phyloP scores from a whole-genome alignment of 2,329 filamentous ascomycete species.

The Pseudogymnoascus sp. region DNA sequence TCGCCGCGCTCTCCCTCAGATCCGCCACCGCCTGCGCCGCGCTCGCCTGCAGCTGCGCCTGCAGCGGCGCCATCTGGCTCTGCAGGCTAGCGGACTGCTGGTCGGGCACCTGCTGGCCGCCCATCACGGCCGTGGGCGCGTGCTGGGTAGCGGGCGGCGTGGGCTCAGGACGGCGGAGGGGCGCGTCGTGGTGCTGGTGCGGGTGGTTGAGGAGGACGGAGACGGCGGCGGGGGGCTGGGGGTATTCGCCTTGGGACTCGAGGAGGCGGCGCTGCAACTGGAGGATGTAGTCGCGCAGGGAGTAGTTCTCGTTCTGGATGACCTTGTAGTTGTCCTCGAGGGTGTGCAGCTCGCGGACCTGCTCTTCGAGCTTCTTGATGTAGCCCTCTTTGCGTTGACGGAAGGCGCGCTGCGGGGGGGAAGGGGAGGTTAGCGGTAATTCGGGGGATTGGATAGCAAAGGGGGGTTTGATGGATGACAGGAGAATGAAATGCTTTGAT shows the following conservation, averaged over 20 bases:
- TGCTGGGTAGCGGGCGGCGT: slow-evolving; percentile 18
- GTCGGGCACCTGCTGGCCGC: background rate
- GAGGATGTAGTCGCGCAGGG: slow-evolving; percentile 85
- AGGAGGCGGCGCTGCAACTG: slow-evolving; percentile 79
- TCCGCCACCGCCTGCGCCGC: slow-evolving; percentile 30
- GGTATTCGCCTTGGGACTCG: slow-evolving; percentile 74
- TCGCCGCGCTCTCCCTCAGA: slow-evolving; percentile 10
- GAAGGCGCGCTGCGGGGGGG: slow-evolving; percentile 69
- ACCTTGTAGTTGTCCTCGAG: slow-evolving; percentile 71
- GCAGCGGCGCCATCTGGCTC: slow-evolving; percentile 27
- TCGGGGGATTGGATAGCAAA: background rate
- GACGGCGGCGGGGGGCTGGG: slow-evolving; percentile 72
- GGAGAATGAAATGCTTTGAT: background rate
- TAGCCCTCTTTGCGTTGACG: slow-evolving; percentile 96
- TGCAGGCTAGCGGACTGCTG: background rate
- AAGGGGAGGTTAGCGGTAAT: slow-evolving; percentile 17
- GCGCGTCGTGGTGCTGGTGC: slow-evolving; percentile 22
- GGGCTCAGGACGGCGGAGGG: slow-evolving; percentile 19
- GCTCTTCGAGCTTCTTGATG: slow-evolving; percentile 93
- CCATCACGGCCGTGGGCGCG: slow-evolving; percentile 16
- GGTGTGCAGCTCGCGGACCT: slow-evolving; percentile 71
- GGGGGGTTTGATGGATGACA: background rate
- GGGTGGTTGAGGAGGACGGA: slow-evolving; percentile 50
- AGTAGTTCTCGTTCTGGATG: slow-evolving; percentile 83
- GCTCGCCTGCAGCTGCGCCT: slow-evolving; percentile 28